A percentile compares a stretch with the other conserved stretches of the same genome.
phyloP scores from a whole-genome alignment of 768 basidiomycete genomes.

The Psilocybe sp. region DNA sequence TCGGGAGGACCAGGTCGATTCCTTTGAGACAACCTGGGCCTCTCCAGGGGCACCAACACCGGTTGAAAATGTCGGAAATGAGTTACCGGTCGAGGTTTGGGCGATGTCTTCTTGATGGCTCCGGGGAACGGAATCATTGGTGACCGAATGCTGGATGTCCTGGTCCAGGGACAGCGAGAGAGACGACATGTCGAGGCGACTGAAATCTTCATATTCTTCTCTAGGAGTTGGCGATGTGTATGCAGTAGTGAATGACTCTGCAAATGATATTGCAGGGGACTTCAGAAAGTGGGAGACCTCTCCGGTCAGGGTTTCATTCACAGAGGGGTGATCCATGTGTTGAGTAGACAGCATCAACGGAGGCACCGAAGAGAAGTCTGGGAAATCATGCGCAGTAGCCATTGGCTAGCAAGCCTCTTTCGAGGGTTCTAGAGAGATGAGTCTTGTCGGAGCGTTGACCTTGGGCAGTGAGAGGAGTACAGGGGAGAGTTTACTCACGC shows the following conservation, averaged over 20 bases:
- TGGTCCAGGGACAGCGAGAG: constrained; percentile 33
- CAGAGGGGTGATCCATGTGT: constrained; percentile 6
- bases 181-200: constrained; percentile 23
- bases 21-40: constrained; percentile 10
- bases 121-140: constrained; percentile 71
- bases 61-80: constrained; percentile 28
- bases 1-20: constrained; percentile 36
- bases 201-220: constrained; percentile 19
- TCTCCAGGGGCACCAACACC: constrained; percentile 7
- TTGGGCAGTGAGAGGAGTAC: constrained; percentile 1
- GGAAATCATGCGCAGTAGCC: constrained; percentile 15
- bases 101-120: constrained; percentile 39
- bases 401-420: background rate
- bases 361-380: constrained; percentile 18
- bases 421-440: no score
- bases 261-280: constrained; percentile 33
- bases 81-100: constrained; percentile 31
- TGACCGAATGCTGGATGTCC: constrained; percentile 68
- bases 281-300: constrained; percentile 15
- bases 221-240: constrained; percentile 39
- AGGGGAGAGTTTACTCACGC: constrained; percentile 3
- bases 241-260: constrained; percentile 43
- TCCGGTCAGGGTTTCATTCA: constrained; percentile 7
- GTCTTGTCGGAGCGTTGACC: constrained; percentile 1
- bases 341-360: constrained; percentile 22